These are phyloP conservation scores for Ophiocordyceps camponoti-floridani DNA, from an alignment of 2,329 filamentous ascomycete genomes.

Conservation along the genomic window DNA sequence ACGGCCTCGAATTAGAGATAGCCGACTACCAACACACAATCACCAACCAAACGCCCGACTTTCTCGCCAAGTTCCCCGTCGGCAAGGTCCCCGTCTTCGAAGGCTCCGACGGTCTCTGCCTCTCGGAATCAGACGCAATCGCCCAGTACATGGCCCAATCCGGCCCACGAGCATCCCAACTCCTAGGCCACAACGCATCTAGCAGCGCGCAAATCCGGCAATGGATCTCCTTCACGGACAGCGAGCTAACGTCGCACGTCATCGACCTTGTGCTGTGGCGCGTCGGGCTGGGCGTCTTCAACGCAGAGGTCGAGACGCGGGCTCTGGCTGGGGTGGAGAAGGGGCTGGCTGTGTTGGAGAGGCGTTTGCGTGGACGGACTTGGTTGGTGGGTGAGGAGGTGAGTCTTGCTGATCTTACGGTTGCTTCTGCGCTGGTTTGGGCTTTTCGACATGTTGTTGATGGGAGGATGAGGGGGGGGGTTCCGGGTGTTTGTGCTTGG, in stretches of 20 bases:
- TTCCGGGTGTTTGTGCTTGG: background rate
- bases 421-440: background rate
- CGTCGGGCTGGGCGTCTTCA: background rate
- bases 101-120: background rate
- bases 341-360: background rate
- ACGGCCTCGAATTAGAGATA: background rate
- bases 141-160: background rate
- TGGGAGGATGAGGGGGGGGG: background rate
- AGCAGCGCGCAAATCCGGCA: constrained; percentile 1
- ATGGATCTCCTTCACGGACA: constrained; percentile 1
- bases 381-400: constrained; percentile 2
- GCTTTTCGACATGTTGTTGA: background rate
- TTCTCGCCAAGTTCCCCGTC: constrained; percentile 1
- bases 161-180: background rate
- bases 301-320: background rate
- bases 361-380: background rate
- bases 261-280: constrained; percentile 1
- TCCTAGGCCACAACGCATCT: background rate
- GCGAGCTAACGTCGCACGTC: background rate
- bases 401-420: background rate
- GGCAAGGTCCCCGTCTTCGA: constrained; percentile 1
- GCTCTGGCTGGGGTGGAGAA: background rate
- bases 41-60: constrained; percentile 1
- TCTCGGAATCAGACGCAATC: constrained; percentile 1
- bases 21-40: constrained; percentile 1